phyloP scores from a whole-genome alignment of 257 asterid species.

The Euphrasia confusa region DNA sequence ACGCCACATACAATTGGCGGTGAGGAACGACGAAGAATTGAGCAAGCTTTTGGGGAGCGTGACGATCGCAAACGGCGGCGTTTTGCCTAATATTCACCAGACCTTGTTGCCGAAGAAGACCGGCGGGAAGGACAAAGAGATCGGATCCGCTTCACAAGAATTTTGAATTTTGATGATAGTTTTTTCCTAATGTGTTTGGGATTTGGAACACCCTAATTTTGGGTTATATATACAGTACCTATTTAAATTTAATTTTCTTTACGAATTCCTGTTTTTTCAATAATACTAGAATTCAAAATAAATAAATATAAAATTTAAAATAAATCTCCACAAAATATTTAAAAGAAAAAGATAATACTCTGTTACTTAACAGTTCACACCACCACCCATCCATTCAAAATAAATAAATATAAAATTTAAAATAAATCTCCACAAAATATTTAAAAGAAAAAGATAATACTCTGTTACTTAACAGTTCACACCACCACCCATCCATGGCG shows the following conservation, averaged over 20 bases:
- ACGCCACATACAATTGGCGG: slow-evolving; percentile 3
- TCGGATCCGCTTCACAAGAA: slow-evolving; percentile 7
- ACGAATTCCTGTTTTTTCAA: too few relatives aligned
- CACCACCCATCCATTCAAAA: slow-evolving; percentile 27
- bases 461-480: neutral
- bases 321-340: too few relatives aligned
- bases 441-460: neutral
- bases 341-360: neutral
- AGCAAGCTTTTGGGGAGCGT: slow-evolving; percentile 7
- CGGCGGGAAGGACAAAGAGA: slow-evolving; percentile 13
- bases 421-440: too few relatives aligned
- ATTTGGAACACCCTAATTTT: too few relatives aligned
- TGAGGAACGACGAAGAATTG: slow-evolving; percentile 12
- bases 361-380: neutral
- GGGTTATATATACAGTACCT: too few relatives aligned
- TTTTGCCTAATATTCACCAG: slow-evolving; percentile 15
- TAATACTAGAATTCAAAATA: too few relatives aligned
- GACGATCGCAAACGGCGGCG: slow-evolving; percentile 8
- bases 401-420: too few relatives aligned
- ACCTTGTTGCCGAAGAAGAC: slow-evolving; percentile 12
- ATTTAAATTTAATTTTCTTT: too few relatives aligned
- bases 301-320: too few relatives aligned
- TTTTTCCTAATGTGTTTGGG: neutral
- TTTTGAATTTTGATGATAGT: neutral
- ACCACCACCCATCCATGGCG: slow-evolving; percentile 40